Base-by-base conservation (phyloP, 768 basidiomycete species). In the Boletellus emodensis region DNA sequence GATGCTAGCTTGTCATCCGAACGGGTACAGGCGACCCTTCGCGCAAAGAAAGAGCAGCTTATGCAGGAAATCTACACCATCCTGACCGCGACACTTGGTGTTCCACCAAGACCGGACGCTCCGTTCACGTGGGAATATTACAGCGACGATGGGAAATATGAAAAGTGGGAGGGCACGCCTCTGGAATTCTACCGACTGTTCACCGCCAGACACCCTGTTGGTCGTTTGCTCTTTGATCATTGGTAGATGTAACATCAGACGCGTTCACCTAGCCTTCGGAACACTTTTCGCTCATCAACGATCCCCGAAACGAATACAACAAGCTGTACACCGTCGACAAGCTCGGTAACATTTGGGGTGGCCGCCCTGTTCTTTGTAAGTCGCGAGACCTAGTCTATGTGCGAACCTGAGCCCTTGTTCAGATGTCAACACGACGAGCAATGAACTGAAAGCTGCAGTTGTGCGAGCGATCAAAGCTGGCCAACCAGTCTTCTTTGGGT, bases 401-500 rank as follows among this genome's bases (percentile, higher is more conserved):
- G 20, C 35, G 26, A 41, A 15, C 46, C 46, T 44, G 26, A 37
- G 45, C 34, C 8, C 3, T 30, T 38, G 34, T 41, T 8, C 54
- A 92, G 92, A 96, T 62, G 93, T 94, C 49, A 96, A 95, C 72
- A 92, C 92, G 1, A 80, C 88, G 57, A 83, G 84, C 55, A 80
- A 85, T 44, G 83, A 83, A 37, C 77, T 98, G 64, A 96, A 95
- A 75, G 72, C 79, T 12, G 82, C 81, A 11, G 84, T 95, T 14
- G 82, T 97, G 50, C 85, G 84, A 76, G 76, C 87, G 67, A 81
- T 95, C 73, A 91, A 91, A 69, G 87, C 88, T 22, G 88, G 90
- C 36, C 83, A 85, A 35, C 87, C 94, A 5, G 86, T 94, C 40
- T 96, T 95, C 80, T 97, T 97, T 63, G 95, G 94, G 0, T 96